phyloP scores from a whole-genome alignment of 2,329 filamentous ascomycete species.

The Pseudogymnoascus sp. region DNA sequence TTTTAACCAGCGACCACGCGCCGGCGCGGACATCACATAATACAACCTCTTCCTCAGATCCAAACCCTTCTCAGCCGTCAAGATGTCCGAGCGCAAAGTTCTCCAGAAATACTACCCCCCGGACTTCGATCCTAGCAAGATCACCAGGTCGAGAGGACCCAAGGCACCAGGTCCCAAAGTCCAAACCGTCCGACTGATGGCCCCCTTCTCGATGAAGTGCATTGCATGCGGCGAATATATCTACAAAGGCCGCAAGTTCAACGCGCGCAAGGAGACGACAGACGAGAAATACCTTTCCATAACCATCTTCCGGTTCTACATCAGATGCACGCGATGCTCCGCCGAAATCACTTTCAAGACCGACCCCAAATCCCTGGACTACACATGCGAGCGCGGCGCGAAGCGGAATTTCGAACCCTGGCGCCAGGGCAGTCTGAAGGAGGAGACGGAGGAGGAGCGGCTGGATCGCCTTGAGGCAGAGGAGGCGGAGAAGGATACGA shows the following conservation, averaged over 20 bases:
- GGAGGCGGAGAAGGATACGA: constrained; percentile 76
- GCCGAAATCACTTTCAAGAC: constrained; percentile 89
- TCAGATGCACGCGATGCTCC: constrained; percentile 77
- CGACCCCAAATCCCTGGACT: constrained; percentile 92
- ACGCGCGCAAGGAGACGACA: constrained; percentile 85
- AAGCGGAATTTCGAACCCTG: constrained; percentile 92
- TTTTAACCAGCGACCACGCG: not conserved
- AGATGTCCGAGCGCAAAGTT: constrained; percentile 83
- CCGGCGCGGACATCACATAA: not conserved
- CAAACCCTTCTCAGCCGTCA: constrained; percentile 2
- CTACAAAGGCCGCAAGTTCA: constrained; percentile 92
- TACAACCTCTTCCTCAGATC: not conserved
- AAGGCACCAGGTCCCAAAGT: constrained; percentile 71
- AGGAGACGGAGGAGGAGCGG: constrained; percentile 81
- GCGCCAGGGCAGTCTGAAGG: constrained; percentile 50
- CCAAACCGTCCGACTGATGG: constrained; percentile 85
- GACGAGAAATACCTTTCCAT: constrained; percentile 86
- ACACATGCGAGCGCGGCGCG: constrained; percentile 68
- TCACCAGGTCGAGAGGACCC: constrained; percentile 60
- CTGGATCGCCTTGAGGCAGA: constrained; percentile 77
- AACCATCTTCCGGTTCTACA: constrained; percentile 83
- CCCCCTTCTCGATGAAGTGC: constrained; percentile 75
- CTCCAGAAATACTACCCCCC: constrained; percentile 60
- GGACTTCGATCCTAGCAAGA: constrained; percentile 83
- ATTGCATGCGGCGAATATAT: constrained; percentile 67